Evolutionary conservation across 1,139 yeast genomes (phyloP).

Genomic region (Yamadazyma atmosphaerica): DNA sequence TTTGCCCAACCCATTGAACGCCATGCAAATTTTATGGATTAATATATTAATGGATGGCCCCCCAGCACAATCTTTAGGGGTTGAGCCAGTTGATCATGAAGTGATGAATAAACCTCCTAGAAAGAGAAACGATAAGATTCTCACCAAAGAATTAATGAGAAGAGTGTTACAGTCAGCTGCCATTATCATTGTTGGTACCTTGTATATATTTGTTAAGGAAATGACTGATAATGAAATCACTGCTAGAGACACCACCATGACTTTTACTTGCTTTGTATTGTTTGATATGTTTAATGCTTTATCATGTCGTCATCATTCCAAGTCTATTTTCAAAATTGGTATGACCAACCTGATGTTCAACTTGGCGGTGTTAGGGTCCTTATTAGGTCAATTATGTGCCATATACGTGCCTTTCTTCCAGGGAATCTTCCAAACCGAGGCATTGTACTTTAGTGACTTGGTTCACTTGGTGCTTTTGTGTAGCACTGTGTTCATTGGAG

Average conservation of each 20-base stretch:
- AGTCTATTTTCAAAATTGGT: slow-evolving; percentile 80
- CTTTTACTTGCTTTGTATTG: slow-evolving; percentile 92
- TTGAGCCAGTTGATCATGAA: slow-evolving; percentile 93
- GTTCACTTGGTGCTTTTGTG: slow-evolving; percentile 60
- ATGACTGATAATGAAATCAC: slow-evolving; percentile 82
- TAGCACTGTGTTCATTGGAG: slow-evolving; percentile 81
- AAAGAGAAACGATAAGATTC: slow-evolving; percentile 75
- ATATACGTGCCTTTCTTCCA: slow-evolving; percentile 93
- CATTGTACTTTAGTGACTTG: slow-evolving; percentile 69
- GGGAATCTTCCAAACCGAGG: slow-evolving; percentile 89
- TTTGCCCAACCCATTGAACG: slow-evolving; percentile 93
- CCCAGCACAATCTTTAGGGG: slow-evolving; percentile 97
- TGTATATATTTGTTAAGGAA: slow-evolving; percentile 80
- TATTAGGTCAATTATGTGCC: slow-evolving; percentile 91
- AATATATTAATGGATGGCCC: slow-evolving; percentile 99
- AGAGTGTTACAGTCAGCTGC: slow-evolving; percentile 75
- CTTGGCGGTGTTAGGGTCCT: slow-evolving; percentile 85
- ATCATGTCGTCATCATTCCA: slow-evolving; percentile 83
- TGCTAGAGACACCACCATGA: slow-evolving; percentile 97
- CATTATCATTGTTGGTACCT: slow-evolving; percentile 75
- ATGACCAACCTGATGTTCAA: slow-evolving; percentile 84
- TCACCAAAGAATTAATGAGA: slow-evolving; percentile 65
- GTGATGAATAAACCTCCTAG: slow-evolving; percentile 96
- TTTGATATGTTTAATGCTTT: slow-evolving; percentile 96
- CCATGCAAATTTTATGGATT: slow-evolving; percentile 98